phyloP scores from a whole-genome alignment of 2,329 filamentous ascomycete genomes.

The Bipolaris cookei region DNA sequence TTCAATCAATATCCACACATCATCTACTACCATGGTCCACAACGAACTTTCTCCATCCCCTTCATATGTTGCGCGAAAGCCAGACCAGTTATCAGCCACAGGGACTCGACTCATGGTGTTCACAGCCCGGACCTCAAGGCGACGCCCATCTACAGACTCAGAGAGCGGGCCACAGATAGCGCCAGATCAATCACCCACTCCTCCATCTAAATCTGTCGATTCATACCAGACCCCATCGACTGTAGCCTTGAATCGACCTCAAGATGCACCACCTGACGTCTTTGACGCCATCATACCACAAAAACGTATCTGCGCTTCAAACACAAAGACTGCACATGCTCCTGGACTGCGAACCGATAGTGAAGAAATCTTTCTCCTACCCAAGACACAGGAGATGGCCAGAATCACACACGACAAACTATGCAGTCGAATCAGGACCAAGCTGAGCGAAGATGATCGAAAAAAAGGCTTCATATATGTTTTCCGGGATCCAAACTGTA shows the following conservation, averaged over 20 bases:
- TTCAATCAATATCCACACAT: not conserved
- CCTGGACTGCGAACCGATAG: not conserved
- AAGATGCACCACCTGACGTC: too few species aligned
- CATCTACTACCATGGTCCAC: not conserved
- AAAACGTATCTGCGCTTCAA: too few species aligned
- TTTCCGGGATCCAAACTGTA: not conserved
- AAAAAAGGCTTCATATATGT: slow-evolving; percentile 16
- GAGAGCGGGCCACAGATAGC: not conserved
- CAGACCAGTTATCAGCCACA: too few species aligned
- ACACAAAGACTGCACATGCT: not conserved
- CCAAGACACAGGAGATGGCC: not conserved
- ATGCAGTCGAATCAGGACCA: not conserved
- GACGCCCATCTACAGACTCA: not conserved
- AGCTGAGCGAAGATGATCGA: not conserved
- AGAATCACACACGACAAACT: slow-evolving; percentile 7
- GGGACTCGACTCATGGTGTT: not conserved
- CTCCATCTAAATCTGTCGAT: too few species aligned
- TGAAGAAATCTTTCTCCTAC: not conserved
- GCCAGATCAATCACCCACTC: not conserved
- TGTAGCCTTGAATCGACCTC: too few species aligned
- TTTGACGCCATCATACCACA: too few species aligned
- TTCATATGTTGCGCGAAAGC: not conserved
- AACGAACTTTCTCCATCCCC: not conserved
- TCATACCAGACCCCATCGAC: too few species aligned
- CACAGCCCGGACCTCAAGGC: not conserved